A percentile compares a stretch with the other conserved stretches of the same genome.
phyloP scores from a whole-genome alignment of 495 filamentous ascomycete genomes.

The Neurospora sp. region DNA sequence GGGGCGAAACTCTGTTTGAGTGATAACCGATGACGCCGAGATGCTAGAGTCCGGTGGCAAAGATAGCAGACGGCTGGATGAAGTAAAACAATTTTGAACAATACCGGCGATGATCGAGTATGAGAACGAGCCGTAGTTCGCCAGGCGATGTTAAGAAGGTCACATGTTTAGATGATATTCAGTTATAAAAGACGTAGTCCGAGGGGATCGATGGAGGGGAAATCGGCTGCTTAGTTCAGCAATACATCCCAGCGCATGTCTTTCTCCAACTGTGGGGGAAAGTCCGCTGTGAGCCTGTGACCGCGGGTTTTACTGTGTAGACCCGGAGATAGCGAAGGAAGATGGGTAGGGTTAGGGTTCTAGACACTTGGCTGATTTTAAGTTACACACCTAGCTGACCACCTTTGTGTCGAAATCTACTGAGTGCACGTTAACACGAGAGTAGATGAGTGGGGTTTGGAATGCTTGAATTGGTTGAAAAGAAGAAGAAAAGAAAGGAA shows the following conservation, averaged over 20 bases:
- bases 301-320: background rate
- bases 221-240: background rate
- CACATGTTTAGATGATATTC: background rate
- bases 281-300: background rate
- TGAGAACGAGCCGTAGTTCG: background rate
- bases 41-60: background rate
- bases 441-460: too few species aligned
- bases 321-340: background rate
- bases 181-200: background rate
- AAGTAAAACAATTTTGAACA: background rate
- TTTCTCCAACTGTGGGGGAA: background rate
- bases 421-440: too few species aligned
- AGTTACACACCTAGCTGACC: background rate
- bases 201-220: background rate
- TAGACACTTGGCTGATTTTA: background rate
- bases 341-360: background rate
- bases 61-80: background rate
- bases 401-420: background rate
- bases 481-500: too few species aligned
- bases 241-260: background rate
- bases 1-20: background rate
- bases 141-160: background rate
- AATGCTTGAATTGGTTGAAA: too few species aligned
- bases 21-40: background rate
- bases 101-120: background rate